Base-by-base conservation (phyloP, 306 rosid species). In the Quercus ilex region DNA sequence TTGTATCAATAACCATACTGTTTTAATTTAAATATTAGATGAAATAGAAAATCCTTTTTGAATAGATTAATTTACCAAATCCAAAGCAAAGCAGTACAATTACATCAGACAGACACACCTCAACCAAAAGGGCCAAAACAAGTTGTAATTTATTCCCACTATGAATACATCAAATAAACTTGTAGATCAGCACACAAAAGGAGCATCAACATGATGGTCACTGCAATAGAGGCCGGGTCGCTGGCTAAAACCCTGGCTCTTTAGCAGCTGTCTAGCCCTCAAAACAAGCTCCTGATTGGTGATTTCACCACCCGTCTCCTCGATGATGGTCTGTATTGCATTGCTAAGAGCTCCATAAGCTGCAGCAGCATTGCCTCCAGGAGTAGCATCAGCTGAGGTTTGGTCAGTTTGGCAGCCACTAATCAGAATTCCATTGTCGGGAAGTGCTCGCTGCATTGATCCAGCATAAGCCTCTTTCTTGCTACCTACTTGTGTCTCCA, bases 321-420 rank as follows among this genome's bases (percentile, higher is more conserved):
- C 63, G 17, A 91, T 78, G 63, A 91, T 89, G 2, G 20, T 73
- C 77, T 91, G 96, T 38, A 92, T 91, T 14, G 88, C 89, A 81
- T 94, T 91, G 81, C 97, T 91, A 3, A 92, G 89, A 53, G 94
- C 97, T 14, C 97, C 97, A 79, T 91, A 94, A 13, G 97, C 90
- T 23, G 79, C 25, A 0, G 25, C 74, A 1, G 89, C 46, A 35
- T 87, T 75, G 23, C 96, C 96, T 0, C 79, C 4, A 12, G 97
- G 96, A 69, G 84, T 75, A 6, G 98, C 97, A 85, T 92, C 97
- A 0, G 98, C 97, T 1, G 97, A 92, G 18, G 96, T 92, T 75
- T 94, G 89, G 65, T 88, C 79, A 2, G 90, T 94, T 68, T 94
- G 97, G 77, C 94, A 94, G 53, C 97, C 97, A 56, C 94, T 92